These are phyloP conservation scores for Leccinum subrobustum DNA, from an alignment of 1,284 basidiomycete genomes.

Conservation along the genomic window DNA sequence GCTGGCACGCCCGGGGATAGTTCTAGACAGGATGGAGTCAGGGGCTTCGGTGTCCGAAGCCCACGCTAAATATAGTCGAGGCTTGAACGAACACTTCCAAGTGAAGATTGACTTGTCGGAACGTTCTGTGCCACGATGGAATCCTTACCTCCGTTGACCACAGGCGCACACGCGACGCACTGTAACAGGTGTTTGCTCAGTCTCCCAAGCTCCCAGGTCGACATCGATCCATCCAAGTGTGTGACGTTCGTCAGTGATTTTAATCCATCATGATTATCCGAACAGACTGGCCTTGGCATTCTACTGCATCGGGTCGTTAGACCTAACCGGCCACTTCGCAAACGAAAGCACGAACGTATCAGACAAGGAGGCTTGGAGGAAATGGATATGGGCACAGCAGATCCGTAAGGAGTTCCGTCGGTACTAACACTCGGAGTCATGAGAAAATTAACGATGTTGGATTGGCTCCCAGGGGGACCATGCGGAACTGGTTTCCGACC, in stretches of 20 bases:
- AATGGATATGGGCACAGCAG: constrained; percentile 90
- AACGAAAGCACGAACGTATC: constrained; percentile 41
- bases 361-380: constrained; percentile 65
- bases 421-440: neutral
- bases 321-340: constrained; percentile 61
- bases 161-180: constrained; percentile 50
- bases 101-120: neutral
- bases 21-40: neutral
- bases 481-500: constrained; percentile 76
- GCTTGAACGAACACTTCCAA: neutral
- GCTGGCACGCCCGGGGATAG: too few relatives aligned
- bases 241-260: constrained; percentile 17
- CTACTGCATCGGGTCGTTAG: constrained; percentile 80
- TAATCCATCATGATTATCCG: constrained; percentile 14
- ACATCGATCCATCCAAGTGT: constrained; percentile 59
- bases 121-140: constrained; percentile 9
- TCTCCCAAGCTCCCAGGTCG: constrained; percentile 54
- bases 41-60: neutral
- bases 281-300: constrained; percentile 78
- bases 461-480: constrained; percentile 37
- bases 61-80: neutral
- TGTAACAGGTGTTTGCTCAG: constrained; percentile 55
- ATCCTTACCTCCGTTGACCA: constrained; percentile 34
- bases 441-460: neutral
- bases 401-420: constrained; percentile 43